Evolutionary conservation across 768 basidiomycete genomes (phyloP).

Genomic region (Myochromella boudieri): DNA sequence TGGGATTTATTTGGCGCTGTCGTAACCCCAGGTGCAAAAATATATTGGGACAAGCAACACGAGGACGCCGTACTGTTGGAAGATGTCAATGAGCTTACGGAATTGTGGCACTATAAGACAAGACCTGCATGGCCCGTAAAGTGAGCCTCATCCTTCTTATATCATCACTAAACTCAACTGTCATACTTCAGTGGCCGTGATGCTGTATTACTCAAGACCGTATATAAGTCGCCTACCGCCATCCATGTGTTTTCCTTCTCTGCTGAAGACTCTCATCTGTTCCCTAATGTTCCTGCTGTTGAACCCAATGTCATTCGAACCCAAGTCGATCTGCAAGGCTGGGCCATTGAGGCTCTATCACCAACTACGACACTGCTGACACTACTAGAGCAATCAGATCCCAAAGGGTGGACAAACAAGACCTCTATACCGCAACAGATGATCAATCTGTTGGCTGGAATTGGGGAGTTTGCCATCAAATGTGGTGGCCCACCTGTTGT

Average conservation of each 20-base stretch:
- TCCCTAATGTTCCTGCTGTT: conserved; percentile 65
- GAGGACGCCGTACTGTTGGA: conserved; percentile 86
- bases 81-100: conserved; percentile 87
- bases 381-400: conserved; percentile 93
- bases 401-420: conserved; percentile 96
- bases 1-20: conserved; percentile 94
- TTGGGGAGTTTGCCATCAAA: conserved; percentile 95
- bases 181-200: conserved; percentile 72
- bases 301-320: conserved; percentile 86
- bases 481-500: conserved; percentile 93
- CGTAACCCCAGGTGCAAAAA: conserved; percentile 78
- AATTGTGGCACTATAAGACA: conserved; percentile 91
- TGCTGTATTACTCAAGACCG: conserved; percentile 86
- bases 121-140: conserved; percentile 93
- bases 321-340: conserved; percentile 97
- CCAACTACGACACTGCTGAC: conserved; percentile 94
- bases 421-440: conserved; percentile 92
- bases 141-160: conserved; percentile 46
- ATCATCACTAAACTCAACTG: conserved; percentile 4
- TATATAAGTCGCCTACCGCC: conserved; percentile 94
- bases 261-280: conserved; percentile 84
- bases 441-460: conserved; percentile 84
- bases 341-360: conserved; percentile 94
- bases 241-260: conserved; percentile 97
- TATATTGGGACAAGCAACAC: conserved; percentile 87